A percentile compares a stretch with the other conserved stretches of the same genome.
phyloP scores from a whole-genome alignment of 495 filamentous ascomycete genomes.

The Cladorrhinum samala region DNA sequence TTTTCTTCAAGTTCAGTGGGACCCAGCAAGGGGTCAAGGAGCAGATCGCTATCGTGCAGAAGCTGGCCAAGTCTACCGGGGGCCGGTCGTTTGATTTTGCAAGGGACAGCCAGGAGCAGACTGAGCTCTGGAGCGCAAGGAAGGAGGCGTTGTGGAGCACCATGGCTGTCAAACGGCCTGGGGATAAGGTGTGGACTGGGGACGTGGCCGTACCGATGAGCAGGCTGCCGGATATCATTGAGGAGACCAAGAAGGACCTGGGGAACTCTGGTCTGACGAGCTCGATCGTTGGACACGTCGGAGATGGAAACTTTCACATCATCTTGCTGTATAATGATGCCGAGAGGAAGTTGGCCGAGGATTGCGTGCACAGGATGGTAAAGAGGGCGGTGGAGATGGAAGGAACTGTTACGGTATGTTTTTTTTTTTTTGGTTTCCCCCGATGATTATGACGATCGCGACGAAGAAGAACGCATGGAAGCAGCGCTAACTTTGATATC shows the following conservation, averaged over 20 bases:
- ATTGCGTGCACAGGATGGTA: slow-evolving; percentile 75
- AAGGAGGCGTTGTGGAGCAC: slow-evolving; percentile 81
- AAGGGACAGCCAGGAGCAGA: slow-evolving; percentile 56
- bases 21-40: slow-evolving; percentile 72
- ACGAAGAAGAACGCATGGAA: no score
- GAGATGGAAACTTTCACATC: slow-evolving; percentile 79
- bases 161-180: slow-evolving; percentile 51
- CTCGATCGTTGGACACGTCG: slow-evolving; percentile 75
- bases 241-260: slow-evolving; percentile 70
- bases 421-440: not conserved
- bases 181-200: slow-evolving; percentile 73
- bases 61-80: slow-evolving; percentile 56
- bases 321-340: slow-evolving; percentile 67
- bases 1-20: slow-evolving; percentile 94
- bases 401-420: slow-evolving; percentile 61
- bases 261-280: slow-evolving; percentile 58
- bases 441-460: no score
- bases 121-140: slow-evolving; percentile 78
- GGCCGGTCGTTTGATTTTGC: slow-evolving; percentile 76
- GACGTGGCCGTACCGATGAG: slow-evolving; percentile 79
- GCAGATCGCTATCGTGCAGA: slow-evolving; percentile 66
- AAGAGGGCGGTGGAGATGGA: slow-evolving; percentile 78
- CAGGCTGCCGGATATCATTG: slow-evolving; percentile 66
- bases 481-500: not conserved
- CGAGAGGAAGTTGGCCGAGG: slow-evolving; percentile 58